phyloP scores from a whole-genome alignment of 2,329 filamentous ascomycete genomes.

The Aspergillus piperis region DNA sequence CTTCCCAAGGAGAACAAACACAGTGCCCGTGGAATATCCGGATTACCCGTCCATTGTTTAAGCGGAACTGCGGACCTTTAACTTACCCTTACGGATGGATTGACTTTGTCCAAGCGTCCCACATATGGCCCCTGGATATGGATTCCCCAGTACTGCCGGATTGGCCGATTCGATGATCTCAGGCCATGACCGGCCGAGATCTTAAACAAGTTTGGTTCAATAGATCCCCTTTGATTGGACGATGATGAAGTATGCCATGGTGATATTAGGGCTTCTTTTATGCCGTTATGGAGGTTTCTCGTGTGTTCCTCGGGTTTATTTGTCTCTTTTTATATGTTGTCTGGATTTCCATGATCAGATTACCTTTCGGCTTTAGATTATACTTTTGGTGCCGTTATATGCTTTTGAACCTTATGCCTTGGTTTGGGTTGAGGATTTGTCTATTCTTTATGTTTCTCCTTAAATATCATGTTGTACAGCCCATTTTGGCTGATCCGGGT shows the following conservation, averaged over 20 bases:
- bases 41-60: constrained; percentile 3
- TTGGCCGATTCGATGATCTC: constrained; percentile 4
- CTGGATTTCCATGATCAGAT: background rate
- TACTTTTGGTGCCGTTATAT: background rate
- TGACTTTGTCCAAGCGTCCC: constrained; percentile 1
- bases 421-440: background rate
- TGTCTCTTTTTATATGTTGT: background rate
- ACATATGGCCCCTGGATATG: constrained; percentile 6
- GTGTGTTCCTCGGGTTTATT: background rate
- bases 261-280: background rate
- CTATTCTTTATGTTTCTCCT: background rate
- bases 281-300: background rate
- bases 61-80: constrained; percentile 2
- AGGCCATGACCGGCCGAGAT: background rate
- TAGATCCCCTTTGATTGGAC: background rate
- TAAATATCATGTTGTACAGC: constrained; percentile 8
- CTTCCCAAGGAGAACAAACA: constrained; percentile 1
- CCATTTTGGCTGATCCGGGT: constrained; percentile 3
- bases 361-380: background rate
- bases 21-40: constrained; percentile 14
- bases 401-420: background rate
- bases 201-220: background rate
- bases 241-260: background rate
- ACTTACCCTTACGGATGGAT: constrained; percentile 1
- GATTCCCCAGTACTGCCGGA: constrained; percentile 3